Evolutionary conservation across 2,329 filamentous ascomycete genomes (phyloP), one percentile per base, ranked within the genome.

Genomic region (Ascochyta rabiei): DNA sequence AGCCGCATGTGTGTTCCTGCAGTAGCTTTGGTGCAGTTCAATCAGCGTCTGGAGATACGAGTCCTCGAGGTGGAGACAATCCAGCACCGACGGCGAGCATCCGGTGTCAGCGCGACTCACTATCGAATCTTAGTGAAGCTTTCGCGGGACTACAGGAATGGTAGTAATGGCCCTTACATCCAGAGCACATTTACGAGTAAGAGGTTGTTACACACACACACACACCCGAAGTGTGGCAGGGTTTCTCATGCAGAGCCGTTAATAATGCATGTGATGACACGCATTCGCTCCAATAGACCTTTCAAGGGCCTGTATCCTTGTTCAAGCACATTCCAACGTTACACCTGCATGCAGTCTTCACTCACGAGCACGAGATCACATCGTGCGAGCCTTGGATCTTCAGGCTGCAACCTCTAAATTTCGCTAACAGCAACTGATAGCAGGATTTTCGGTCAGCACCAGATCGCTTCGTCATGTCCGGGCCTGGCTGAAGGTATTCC

Each of bases 281-380:
- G 8, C 28, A 15, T 23, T 10, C 19, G 30, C 23, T 34, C 47
- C 23, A 30, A 30, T 18, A 12, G 16, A 28, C 19, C 12, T 46
- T 39, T 55, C 21, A 21, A 38, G 34, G 30, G 24, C 24, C 24
- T 48, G 7, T 41, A 50, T 31, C 46, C 41, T 50, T 41, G 41
- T 34, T 8, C 23, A 33, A 15, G 39, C n/a, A 50, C 47, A 46
- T 55, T 42, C 31, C 52, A 28, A 49, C 43, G 46, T 49, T 46
- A 35, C 52, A 47, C 37, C 38, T 18, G 30, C 42, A 50, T 50
- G 46, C 41, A 47, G 40, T 33, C 9, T 23, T 9, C 35, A 9
- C 26, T 39, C 52, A 47, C 46, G 42, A 55, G 46, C 52, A 47
- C 46, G 42, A 55, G 46, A 55, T 46, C 41, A 42, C 39, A 30